Conservation (phyloP, 441 rosid species). For the Lepidium campestre region DNA sequence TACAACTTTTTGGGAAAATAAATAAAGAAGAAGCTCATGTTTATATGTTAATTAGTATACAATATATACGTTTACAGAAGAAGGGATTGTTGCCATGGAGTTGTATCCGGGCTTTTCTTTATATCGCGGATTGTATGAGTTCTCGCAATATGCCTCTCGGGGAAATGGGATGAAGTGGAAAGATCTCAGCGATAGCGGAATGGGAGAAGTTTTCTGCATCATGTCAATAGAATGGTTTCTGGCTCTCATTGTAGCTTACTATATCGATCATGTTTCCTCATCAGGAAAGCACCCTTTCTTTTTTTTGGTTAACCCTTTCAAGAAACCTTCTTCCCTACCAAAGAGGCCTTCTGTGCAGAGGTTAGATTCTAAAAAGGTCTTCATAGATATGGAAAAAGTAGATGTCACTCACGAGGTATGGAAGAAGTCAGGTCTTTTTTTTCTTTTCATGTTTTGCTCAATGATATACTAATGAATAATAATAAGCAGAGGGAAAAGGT, state of each 20-base stretch:
- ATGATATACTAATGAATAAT: slow-evolving; percentile 13
- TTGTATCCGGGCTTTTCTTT: slow-evolving; percentile 84
- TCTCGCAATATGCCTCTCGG: slow-evolving; percentile 44
- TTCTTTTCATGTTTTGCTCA: slow-evolving; percentile 1
- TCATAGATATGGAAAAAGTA: slow-evolving; percentile 65
- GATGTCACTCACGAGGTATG: slow-evolving; percentile 84
- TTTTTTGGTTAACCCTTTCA: slow-evolving; percentile 38
- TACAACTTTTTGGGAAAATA: neutral
- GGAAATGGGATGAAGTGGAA: slow-evolving; percentile 83
- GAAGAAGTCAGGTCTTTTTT: neutral
- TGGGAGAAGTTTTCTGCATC: slow-evolving; percentile 57
- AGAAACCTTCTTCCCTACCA: slow-evolving; percentile 41
- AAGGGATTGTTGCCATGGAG: slow-evolving; percentile 62
- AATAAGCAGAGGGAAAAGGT: slow-evolving; percentile 69
- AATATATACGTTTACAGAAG: slow-evolving; percentile 33
- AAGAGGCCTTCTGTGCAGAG: slow-evolving; percentile 46
- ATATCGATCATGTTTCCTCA: slow-evolving; percentile 49
- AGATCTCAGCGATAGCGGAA: slow-evolving; percentile 58
- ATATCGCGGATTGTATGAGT: slow-evolving; percentile 82
- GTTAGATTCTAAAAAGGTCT: slow-evolving; percentile 51
- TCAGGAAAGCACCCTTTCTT: slow-evolving; percentile 54
- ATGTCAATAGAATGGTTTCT: slow-evolving; percentile 74
- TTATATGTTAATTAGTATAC: neutral
- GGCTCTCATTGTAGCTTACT: slow-evolving; percentile 56
- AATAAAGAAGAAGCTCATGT: neutral